Evolutionary conservation across 2,329 filamentous ascomycete genomes (phyloP).

Genomic region (Trichoderma semiorbis): DNA sequence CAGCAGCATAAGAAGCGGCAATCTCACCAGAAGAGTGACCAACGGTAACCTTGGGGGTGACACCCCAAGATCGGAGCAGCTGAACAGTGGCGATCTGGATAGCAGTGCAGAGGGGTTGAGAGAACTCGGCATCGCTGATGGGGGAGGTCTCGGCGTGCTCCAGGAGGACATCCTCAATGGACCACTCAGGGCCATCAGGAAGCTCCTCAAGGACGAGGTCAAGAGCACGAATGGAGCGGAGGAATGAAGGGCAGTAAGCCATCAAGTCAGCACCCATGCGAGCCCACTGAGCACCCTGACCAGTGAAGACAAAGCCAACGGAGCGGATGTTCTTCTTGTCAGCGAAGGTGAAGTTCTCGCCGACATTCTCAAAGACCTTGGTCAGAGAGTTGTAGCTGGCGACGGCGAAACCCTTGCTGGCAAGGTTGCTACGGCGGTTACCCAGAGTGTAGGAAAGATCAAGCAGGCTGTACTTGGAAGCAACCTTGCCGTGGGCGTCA

Average conservation of each 20-base stretch:
- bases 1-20: conserved; percentile 42
- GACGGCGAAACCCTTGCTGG: not conserved
- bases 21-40: conserved; percentile 46
- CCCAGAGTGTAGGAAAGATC: conserved; percentile 6
- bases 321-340: not conserved
- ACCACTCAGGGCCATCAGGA: not conserved
- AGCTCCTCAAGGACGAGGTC: not conserved
- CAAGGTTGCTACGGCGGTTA: not conserved
- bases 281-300: conserved; percentile 35
- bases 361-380: not conserved
- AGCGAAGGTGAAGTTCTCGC: not conserved
- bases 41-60: conserved; percentile 35
- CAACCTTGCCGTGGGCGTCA: conserved; percentile 1
- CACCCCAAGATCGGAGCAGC: conserved; percentile 21
- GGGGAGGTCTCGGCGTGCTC: not conserved
- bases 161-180: not conserved
- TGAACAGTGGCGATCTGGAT: conserved; percentile 34
- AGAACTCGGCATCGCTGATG: conserved; percentile 20
- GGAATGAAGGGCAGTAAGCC: conserved; percentile 14
- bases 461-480: not conserved
- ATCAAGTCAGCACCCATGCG: conserved; percentile 30
- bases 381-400: not conserved
- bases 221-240: conserved; percentile 7
- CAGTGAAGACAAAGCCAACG: conserved; percentile 29
- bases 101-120: conserved; percentile 31